phyloP scores from a whole-genome alignment of 805 yeast genomes.

The Candida quercuum region DNA sequence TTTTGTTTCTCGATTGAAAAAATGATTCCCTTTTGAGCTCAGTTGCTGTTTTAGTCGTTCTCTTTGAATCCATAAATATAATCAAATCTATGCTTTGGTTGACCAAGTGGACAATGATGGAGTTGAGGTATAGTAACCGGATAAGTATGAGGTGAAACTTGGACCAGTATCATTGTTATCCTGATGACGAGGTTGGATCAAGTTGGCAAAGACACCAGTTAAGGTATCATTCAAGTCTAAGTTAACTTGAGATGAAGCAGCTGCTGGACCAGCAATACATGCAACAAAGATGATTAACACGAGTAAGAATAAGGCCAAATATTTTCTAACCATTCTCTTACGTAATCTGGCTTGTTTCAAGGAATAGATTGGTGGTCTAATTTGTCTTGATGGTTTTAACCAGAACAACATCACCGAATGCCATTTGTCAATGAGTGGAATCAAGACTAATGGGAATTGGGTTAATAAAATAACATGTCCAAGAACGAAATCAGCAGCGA shows the following conservation, averaged over 20 bases:
- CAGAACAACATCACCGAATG: constrained; percentile 98
- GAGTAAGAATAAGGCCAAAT: constrained; percentile 73
- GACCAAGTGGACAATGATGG: constrained; percentile 51
- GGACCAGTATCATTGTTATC: constrained; percentile 80
- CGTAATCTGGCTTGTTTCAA: constrained; percentile 94
- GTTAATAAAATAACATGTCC: constrained; percentile 86
- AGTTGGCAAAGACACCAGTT: constrained; percentile 49
- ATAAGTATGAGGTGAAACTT: constrained; percentile 26
- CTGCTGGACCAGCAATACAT: constrained; percentile 88
- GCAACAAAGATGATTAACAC: constrained; percentile 67
- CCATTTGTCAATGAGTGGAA: constrained; percentile 94
- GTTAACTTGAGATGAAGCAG: constrained; percentile 57
- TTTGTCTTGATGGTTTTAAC: constrained; percentile 95
- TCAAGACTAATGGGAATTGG: constrained; percentile 79
- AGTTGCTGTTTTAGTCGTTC: too few species aligned
- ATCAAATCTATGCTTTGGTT: constrained; percentile 39
- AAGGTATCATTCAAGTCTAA: constrained; percentile 24
- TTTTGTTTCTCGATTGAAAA: too few species aligned
- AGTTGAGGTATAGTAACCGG: constrained; percentile 41
- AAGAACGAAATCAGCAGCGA: constrained; percentile 92
- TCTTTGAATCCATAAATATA: too few species aligned
- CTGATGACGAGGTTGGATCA: constrained; percentile 86
- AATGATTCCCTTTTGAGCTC: too few species aligned
- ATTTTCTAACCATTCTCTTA: constrained; percentile 95
- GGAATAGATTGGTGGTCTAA: constrained; percentile 96